Evolutionary conservation across 1,284 basidiomycete species (phyloP).

Genomic region (Trichosporon sp.): DNA sequence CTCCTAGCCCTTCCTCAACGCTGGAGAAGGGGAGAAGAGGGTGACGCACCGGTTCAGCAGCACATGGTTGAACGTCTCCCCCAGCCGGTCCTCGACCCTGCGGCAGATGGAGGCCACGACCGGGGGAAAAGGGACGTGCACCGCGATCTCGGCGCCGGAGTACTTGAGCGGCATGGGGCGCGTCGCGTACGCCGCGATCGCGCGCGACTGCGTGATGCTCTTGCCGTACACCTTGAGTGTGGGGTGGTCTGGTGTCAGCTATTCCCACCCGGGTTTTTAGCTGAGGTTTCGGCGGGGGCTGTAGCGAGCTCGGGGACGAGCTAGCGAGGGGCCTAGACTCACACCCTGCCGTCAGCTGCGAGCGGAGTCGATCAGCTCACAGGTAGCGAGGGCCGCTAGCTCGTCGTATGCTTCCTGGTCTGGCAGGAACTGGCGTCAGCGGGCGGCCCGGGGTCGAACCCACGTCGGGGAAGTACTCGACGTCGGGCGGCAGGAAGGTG

Average conservation of each 20-base stretch:
- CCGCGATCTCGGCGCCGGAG: slow-evolving; percentile 49
- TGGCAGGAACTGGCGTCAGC: slow-evolving; percentile 22
- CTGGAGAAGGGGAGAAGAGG: slow-evolving; percentile 51
- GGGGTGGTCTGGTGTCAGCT: slow-evolving; percentile 48
- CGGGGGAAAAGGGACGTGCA: slow-evolving; percentile 52
- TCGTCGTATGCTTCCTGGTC: slow-evolving; percentile 47
- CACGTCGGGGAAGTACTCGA: neutral
- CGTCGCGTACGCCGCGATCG: slow-evolving; percentile 54
- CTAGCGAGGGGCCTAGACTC: slow-evolving; percentile 6
- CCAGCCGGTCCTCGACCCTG: slow-evolving; percentile 47
- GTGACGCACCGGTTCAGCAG: slow-evolving; percentile 55
- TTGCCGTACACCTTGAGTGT: slow-evolving; percentile 56
- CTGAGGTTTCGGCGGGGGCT: too few relatives aligned
- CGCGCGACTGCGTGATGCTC: slow-evolving; percentile 52
- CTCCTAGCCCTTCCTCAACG: neutral
- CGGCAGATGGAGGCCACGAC: slow-evolving; percentile 48
- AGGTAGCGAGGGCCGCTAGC: slow-evolving; percentile 48
- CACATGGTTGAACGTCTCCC: slow-evolving; percentile 54
- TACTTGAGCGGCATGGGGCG: slow-evolving; percentile 50
- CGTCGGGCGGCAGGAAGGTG: neutral
- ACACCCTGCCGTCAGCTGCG: slow-evolving; percentile 31
- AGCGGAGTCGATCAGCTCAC: slow-evolving; percentile 29
- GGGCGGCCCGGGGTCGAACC: neutral
- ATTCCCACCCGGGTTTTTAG: too few relatives aligned
- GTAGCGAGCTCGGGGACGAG: too few relatives aligned